phyloP scores from a whole-genome alignment of 345 rosid genomes.

The Camelina laxa region DNA sequence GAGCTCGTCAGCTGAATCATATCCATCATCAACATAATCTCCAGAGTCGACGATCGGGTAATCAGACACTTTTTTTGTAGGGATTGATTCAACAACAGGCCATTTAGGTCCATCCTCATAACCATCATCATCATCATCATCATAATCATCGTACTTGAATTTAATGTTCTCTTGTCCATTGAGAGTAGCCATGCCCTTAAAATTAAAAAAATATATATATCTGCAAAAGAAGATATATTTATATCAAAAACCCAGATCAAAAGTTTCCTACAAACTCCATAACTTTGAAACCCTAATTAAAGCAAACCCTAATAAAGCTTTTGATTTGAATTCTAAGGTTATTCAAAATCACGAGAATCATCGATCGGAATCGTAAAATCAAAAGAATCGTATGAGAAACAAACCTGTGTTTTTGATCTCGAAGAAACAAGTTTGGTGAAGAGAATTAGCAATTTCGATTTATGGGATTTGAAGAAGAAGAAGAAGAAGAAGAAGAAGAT shows the following conservation, averaged over 20 bases:
- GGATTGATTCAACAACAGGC: slow-evolving; percentile 37
- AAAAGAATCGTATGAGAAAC: background rate
- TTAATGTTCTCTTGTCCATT: slow-evolving; percentile 32
- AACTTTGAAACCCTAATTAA: background rate
- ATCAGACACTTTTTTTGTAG: slow-evolving; percentile 45
- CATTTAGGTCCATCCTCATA: slow-evolving; percentile 43
- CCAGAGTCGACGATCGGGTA: slow-evolving; percentile 57
- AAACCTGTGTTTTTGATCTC: slow-evolving; percentile 9
- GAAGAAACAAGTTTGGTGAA: slow-evolving; percentile 3
- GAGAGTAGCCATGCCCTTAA: slow-evolving; percentile 48
- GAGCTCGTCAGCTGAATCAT: slow-evolving; percentile 60
- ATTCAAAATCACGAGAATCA: background rate
- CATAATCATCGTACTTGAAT: slow-evolving; percentile 26
- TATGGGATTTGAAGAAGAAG: background rate
- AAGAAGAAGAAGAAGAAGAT: slow-evolving; percentile 33
- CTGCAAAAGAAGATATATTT: slow-evolving; percentile 18
- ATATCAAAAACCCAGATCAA: background rate
- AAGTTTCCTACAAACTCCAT: background rate
- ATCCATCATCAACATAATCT: slow-evolving; percentile 60
- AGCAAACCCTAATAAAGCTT: background rate
- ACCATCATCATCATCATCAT: slow-evolving; percentile 38
- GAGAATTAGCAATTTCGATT: background rate
- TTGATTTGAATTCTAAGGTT: slow-evolving; percentile 1
- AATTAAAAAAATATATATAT: background rate
- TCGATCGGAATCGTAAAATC: background rate